A percentile compares a stretch with the other conserved stretches of the same genome.
Evolutionary conservation across 345 rosid genomes (phyloP).

Genomic region (Euclidium syriacum): DNA sequence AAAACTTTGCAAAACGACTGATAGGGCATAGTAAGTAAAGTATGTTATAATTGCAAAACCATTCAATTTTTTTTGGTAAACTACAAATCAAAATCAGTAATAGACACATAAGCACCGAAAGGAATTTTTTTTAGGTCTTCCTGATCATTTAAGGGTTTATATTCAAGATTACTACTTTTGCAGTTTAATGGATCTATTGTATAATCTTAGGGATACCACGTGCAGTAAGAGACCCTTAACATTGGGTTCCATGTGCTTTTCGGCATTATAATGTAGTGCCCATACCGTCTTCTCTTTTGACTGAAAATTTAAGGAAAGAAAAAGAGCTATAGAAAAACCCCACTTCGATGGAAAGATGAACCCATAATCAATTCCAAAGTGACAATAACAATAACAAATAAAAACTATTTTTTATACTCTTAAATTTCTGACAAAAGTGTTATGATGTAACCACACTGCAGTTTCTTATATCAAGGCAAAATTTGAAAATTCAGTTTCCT

Average conservation of each 20-base stretch:
- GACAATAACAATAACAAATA: slow-evolving; percentile 3
- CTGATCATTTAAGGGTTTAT: not conserved
- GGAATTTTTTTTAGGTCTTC: not conserved
- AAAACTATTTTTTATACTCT: slow-evolving; percentile 9
- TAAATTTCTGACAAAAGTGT: slow-evolving; percentile 24
- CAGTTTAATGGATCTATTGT: not conserved
- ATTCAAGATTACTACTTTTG: not conserved
- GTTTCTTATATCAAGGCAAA: slow-evolving; percentile 13
- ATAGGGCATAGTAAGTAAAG: too few relatives aligned
- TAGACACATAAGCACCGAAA: not conserved
- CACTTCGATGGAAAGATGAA: slow-evolving; percentile 16
- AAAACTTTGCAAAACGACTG: too few relatives aligned
- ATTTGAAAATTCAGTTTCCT: not conserved
- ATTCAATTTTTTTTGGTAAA: too few relatives aligned
- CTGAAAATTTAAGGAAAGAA: slow-evolving; percentile 25
- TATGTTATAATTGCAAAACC: too few relatives aligned
- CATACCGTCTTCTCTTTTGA: slow-evolving; percentile 53
- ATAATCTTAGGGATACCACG: slow-evolving; percentile 4
- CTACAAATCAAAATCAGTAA: too few relatives aligned
- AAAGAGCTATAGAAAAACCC: slow-evolving; percentile 18
- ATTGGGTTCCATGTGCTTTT: slow-evolving; percentile 67
- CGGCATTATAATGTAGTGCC: slow-evolving; percentile 37
- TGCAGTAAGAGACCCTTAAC: slow-evolving; percentile 21
- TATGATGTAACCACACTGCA: slow-evolving; percentile 8
- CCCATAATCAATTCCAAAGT: slow-evolving; percentile 15